Evolutionary conservation across 352 stramenopile species (phyloP).

Genomic region (Phytophthora tubulina): DNA sequence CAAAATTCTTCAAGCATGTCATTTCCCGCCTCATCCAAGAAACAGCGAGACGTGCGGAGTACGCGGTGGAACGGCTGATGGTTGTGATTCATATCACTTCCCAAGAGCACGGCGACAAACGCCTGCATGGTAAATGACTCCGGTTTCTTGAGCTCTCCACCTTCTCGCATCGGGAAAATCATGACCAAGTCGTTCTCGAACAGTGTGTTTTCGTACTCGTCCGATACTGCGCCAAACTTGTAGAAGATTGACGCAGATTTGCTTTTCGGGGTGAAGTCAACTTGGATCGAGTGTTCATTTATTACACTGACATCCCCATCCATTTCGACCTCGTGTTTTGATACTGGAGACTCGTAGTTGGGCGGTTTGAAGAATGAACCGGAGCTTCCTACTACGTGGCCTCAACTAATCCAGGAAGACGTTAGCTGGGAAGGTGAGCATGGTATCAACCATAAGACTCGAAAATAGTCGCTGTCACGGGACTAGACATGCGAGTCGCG

Average conservation of each 20-base stretch:
- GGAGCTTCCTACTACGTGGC: background rate
- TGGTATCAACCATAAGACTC: constrained; percentile 8
- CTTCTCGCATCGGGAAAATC: constrained; percentile 70
- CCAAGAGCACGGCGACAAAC: constrained; percentile 71
- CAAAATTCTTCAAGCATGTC: constrained; percentile 41
- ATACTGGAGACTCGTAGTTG: background rate
- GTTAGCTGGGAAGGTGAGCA: constrained; percentile 1
- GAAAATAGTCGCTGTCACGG: constrained; percentile 32
- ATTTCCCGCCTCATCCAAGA: constrained; percentile 60
- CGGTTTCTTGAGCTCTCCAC: constrained; percentile 63
- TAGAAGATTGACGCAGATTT: constrained; percentile 43
- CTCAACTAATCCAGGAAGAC: background rate
- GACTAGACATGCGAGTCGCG: background rate
- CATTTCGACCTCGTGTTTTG: constrained; percentile 12
- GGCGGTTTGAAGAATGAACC: constrained; percentile 31
- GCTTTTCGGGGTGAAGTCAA: constrained; percentile 41
- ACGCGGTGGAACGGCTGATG: constrained; percentile 63
- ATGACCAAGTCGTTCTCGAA: constrained; percentile 80
- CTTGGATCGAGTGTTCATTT: constrained; percentile 43
- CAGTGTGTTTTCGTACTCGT: constrained; percentile 55
- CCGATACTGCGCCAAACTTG: constrained; percentile 25
- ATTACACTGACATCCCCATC: constrained; percentile 7
- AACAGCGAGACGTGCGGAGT: constrained; percentile 66
- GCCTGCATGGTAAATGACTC: constrained; percentile 59
- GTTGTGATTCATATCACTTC: constrained; percentile 48